Percentiles rank a stretch among this genome's conserved stretches.
Conservation (phyloP, 495 filamentous ascomycete genomes). For the Saxophila tyrrhenica region DNA sequence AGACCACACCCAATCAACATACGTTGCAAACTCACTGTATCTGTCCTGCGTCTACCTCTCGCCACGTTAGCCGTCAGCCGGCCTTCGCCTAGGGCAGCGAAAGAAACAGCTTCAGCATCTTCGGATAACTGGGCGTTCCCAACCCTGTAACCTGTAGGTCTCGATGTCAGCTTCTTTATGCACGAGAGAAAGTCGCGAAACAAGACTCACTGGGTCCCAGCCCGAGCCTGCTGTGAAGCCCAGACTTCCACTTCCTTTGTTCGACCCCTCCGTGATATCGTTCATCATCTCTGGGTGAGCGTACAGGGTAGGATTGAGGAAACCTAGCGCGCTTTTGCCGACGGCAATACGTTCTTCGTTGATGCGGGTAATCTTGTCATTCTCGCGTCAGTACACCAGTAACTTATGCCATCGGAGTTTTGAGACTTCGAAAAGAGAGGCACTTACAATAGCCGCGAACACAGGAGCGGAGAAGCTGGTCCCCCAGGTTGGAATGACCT, state of each 20-base stretch:
- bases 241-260: slow-evolving; percentile 8
- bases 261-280: slow-evolving; percentile 14
- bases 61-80: no score
- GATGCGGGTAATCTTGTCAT: slow-evolving; percentile 19
- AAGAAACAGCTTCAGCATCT: slow-evolving; percentile 8
- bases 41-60: no score
- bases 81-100: slow-evolving; percentile 3
- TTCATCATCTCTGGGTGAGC: slow-evolving; percentile 11
- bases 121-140: slow-evolving; percentile 11
- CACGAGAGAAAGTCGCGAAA: no score
- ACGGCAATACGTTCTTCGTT: slow-evolving; percentile 11
- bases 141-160: no score
- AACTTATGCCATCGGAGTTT: background rate
- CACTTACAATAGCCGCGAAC: slow-evolving; percentile 8
- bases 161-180: no score
- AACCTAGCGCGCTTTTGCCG: slow-evolving; percentile 16
- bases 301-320: slow-evolving; percentile 18
- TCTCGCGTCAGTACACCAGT: background rate
- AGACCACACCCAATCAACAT: no score
- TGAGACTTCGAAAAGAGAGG: background rate
- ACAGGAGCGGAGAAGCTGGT: slow-evolving; percentile 7
- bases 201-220: slow-evolving; percentile 20
- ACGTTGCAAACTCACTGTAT: no score
- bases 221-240: slow-evolving; percentile 10
- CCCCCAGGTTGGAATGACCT: background rate